Percentiles rank a stretch among this genome's conserved stretches.
Conservation (phyloP, 164 flowering plant species). For the Umbellularia californica region DNA sequence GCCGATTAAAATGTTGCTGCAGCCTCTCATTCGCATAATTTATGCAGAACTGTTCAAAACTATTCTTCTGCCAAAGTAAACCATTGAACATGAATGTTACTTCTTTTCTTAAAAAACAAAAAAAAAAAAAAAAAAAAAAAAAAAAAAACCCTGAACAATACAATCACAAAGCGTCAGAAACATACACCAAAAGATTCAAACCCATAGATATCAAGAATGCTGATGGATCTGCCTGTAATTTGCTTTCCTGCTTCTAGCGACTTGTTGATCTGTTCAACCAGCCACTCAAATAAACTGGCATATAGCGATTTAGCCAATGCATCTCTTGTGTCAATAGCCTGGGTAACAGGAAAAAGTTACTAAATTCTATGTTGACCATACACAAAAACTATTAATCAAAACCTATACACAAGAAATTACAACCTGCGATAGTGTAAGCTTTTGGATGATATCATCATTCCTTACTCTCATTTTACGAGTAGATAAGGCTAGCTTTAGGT, state of each 20-base stretch:
- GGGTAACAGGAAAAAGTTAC: background rate
- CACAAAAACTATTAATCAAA: background rate
- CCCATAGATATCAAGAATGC: slow-evolving; percentile 98
- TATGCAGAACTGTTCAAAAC: slow-evolving; percentile 99
- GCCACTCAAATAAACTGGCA: slow-evolving; percentile 95
- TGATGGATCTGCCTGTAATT: slow-evolving; percentile 89
- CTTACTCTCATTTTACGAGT: slow-evolving; percentile 95
- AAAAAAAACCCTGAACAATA: background rate
- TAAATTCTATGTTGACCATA: background rate
- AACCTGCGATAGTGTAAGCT: slow-evolving; percentile 90
- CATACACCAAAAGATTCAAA: slow-evolving; percentile 94
- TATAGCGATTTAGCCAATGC: slow-evolving; percentile 96
- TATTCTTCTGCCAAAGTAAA: slow-evolving; percentile 56
- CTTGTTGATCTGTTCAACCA: slow-evolving; percentile 91
- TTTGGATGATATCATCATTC: slow-evolving; percentile 83
- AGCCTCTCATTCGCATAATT: slow-evolving; percentile 98
- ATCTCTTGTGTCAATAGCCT: slow-evolving; percentile 95
- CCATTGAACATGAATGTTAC: background rate
- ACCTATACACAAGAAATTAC: background rate
- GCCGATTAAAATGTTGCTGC: slow-evolving; percentile 98
- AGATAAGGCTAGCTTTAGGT: slow-evolving; percentile 68
- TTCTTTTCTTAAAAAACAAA: background rate
- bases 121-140: background rate
- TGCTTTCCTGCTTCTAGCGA: slow-evolving; percentile 90
- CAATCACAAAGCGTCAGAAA: background rate